A percentile compares a stretch with the other conserved stretches of the same genome.
phyloP scores from a whole-genome alignment of 495 filamentous ascomycete genomes.

The Hyaloscypha finlandica region DNA sequence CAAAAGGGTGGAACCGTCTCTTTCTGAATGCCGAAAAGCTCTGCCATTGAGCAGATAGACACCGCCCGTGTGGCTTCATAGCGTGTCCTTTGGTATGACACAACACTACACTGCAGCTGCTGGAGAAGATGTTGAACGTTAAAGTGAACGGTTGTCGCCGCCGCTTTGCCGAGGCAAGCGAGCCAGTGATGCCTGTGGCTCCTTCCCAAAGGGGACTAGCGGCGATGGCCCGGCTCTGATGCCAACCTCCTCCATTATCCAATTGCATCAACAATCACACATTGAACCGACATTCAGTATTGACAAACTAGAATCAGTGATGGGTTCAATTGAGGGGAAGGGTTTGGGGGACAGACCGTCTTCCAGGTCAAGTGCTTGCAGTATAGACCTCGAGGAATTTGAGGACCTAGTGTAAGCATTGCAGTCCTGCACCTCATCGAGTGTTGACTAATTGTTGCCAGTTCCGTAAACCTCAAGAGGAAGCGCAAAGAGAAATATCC shows the following conservation, averaged over 20 bases:
- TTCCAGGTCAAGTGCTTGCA: conserved; percentile 9
- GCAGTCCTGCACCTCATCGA: neutral
- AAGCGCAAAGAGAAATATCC: conserved; percentile 25
- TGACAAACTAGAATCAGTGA: neutral
- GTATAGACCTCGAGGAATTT: neutral
- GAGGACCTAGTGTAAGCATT: conserved; percentile 10
- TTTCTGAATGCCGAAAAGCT: too few species aligned
- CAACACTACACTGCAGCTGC: too few species aligned
- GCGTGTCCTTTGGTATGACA: too few species aligned
- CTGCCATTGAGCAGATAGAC: too few species aligned
- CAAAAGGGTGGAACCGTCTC: too few species aligned
- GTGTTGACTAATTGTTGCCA: neutral
- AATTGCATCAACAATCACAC: neutral
- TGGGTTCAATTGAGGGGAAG: neutral
- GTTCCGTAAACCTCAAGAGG: conserved; percentile 10
- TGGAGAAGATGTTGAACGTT: too few species aligned
- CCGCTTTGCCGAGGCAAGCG: too few species aligned
- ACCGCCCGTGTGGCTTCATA: too few species aligned
- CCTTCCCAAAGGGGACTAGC: too few species aligned
- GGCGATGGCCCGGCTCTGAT: too few species aligned
- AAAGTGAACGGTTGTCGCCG: too few species aligned
- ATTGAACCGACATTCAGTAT: neutral
- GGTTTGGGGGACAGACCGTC: neutral
- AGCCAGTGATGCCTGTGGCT: too few species aligned
- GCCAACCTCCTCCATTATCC: neutral